A percentile compares a stretch with the other conserved stretches of the same genome.
These are phyloP conservation scores for Sporothrix brunneoviolacea DNA, from an alignment of 2,329 filamentous ascomycete genomes.

Conservation along the genomic window DNA sequence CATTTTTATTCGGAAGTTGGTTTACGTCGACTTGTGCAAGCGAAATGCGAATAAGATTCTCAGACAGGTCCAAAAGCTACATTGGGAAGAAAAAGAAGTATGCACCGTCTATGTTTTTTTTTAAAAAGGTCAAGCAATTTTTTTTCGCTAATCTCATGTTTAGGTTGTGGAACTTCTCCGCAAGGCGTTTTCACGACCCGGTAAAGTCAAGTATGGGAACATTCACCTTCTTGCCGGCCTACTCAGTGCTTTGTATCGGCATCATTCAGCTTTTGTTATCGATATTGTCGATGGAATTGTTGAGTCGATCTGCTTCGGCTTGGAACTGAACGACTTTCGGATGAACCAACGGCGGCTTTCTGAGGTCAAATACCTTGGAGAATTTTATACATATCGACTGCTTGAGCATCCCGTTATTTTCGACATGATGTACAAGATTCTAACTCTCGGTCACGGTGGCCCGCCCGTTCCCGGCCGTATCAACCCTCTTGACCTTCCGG, in stretches of 20 bases:
- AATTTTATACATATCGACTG: slow-evolving; percentile 97
- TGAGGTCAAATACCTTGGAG: slow-evolving; percentile 91
- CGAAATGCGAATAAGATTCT: slow-evolving; percentile 89
- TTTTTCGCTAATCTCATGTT: neutral
- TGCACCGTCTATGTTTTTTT: slow-evolving; percentile 7
- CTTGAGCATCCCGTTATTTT: slow-evolving; percentile 93
- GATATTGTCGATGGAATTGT: slow-evolving; percentile 87
- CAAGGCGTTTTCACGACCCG: slow-evolving; percentile 92
- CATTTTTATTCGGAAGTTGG: slow-evolving; percentile 82
- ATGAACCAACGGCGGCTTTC: slow-evolving; percentile 92
- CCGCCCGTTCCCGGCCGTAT: slow-evolving; percentile 71
- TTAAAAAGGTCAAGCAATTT: neutral
- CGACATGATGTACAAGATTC: slow-evolving; percentile 87
- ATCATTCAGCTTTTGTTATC: slow-evolving; percentile 86
- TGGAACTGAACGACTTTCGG: slow-evolving; percentile 96
- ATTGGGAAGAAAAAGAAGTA: slow-evolving; percentile 92
- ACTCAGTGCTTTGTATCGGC: slow-evolving; percentile 79
- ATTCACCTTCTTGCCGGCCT: slow-evolving; percentile 90
- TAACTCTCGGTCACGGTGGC: slow-evolving; percentile 86
- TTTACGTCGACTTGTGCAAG: slow-evolving; percentile 91
- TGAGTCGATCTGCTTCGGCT: slow-evolving; percentile 77
- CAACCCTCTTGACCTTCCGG: slow-evolving; percentile 75
- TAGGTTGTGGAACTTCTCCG: slow-evolving; percentile 47
- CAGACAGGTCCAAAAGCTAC: slow-evolving; percentile 88
- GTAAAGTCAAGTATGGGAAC: slow-evolving; percentile 96